phyloP scores from a whole-genome alignment of 306 rosid species.

The Trichosanthes cucumerina region DNA sequence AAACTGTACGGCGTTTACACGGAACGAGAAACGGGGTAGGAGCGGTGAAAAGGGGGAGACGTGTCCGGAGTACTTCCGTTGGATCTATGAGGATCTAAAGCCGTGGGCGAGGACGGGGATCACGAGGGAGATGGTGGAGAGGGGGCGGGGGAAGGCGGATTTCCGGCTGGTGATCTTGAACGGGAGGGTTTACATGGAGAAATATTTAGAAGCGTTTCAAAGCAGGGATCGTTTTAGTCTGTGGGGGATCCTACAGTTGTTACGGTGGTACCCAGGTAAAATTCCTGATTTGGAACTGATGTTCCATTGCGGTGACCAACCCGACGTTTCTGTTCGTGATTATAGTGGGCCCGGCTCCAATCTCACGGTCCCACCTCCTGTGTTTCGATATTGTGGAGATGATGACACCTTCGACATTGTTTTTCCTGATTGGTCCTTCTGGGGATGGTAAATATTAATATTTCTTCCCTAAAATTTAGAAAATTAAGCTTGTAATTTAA shows the following conservation, averaged over 20 bases:
- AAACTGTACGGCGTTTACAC: neutral
- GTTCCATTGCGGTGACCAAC: conserved; percentile 56
- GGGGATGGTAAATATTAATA: conserved; percentile 48
- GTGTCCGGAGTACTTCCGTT: conserved; percentile 70
- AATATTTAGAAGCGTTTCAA: conserved; percentile 37
- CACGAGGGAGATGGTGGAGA: conserved; percentile 47
- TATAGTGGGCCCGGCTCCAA: neutral
- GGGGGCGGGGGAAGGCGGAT: conserved; percentile 30
- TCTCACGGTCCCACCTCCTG: conserved; percentile 32
- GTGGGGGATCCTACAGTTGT: conserved; percentile 67
- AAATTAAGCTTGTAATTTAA: too few species aligned
- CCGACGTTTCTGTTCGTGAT: conserved; percentile 18
- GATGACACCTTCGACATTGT: conserved; percentile 27
- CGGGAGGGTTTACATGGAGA: conserved; percentile 48
- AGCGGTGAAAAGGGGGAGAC: neutral
- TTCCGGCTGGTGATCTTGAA: conserved; percentile 46
- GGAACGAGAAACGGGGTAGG: neutral
- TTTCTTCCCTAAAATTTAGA: too few species aligned
- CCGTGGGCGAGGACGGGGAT: conserved; percentile 45
- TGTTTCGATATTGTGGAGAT: conserved; percentile 55
- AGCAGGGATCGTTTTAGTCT: conserved; percentile 55
- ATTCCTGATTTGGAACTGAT: conserved; percentile 57
- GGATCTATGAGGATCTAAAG: conserved; percentile 61
- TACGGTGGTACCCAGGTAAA: conserved; percentile 44
- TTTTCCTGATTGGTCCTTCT: conserved; percentile 52